Evolutionary conservation across 129 eudicot species (phyloP), one percentile per base, ranked within the genome.

Genomic region (Silybum marianum): DNA sequence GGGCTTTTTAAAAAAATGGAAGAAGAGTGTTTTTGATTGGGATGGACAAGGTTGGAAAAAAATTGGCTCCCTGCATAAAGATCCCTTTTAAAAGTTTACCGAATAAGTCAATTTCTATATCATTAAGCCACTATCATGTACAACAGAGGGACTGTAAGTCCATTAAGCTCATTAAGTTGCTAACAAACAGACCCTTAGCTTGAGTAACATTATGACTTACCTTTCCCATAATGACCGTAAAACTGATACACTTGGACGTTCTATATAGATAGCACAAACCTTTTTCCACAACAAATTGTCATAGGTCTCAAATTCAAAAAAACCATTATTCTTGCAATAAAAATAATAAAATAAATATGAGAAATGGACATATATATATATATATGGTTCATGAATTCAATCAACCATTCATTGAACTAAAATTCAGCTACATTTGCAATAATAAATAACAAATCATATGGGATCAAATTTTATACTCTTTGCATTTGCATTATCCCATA

Each of bases 401-500:
- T 70, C 76, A 70, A 48, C 76, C 68, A 23, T 48, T 70, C 22
- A 79, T 51, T 51, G 60, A 71, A 79, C 71, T 66, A 77, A 78
- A 78, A 36, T 39, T n/a, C 54, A 72, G 6, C 76, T n/a, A 72
- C 58, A 72, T 72, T 72, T 39, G 58, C 58, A 72, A 42, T 72
- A 72, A 58, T 18, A 18, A 21, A 42, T 72, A 72, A 58, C 7
- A 18, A 21, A 21, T 62, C 28, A 62, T 65, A 38, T 40, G 23
- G 78, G 83, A 71, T 71, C 23, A 71, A 58, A 58, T 71, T 21
- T 80, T 71, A 34, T 72, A 80, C 75, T 18, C 66, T 28, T 28
- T 69, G 75, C 76, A 78, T 78, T 70, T 69, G 82, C 82, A 78
- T 69, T 76, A 78, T 42, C 74, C 76, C 82, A 69, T 76, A 76